Conservation (phyloP, 768 basidiomycete genomes). For the Russula griseocarnosa region DNA sequence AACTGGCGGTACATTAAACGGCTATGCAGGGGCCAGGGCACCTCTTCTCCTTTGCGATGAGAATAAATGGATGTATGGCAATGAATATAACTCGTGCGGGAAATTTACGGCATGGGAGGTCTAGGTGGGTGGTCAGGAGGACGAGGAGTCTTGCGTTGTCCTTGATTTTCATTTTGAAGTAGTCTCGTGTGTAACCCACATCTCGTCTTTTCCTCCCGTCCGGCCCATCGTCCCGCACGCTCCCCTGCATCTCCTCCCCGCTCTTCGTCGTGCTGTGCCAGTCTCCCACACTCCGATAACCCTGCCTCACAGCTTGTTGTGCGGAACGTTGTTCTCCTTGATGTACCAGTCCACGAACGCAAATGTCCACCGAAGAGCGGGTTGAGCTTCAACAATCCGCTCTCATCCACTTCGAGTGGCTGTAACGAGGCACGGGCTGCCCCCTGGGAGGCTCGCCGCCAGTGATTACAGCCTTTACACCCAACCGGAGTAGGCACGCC, state of each 20-base stretch:
- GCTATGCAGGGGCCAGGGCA: background rate
- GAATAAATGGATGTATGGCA: no score
- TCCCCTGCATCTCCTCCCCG: conserved; percentile 66
- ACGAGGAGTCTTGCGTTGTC: conserved; percentile 24
- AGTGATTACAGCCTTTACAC: conserved; percentile 87
- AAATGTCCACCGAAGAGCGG: conserved; percentile 89
- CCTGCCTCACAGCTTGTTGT: conserved; percentile 79
- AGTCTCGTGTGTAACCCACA: conserved; percentile 94
- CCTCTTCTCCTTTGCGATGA: background rate
- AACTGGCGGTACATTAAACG: conserved; percentile 14
- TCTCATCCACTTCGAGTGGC: conserved; percentile 86
- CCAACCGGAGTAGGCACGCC: conserved; percentile 76
- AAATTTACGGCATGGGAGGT: conserved; percentile 7
- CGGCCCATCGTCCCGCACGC: conserved; percentile 89
- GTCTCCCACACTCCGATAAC: conserved; percentile 94
- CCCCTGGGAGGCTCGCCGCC: conserved; percentile 91
- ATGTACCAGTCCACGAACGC: conserved; percentile 80
- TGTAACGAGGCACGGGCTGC: conserved; percentile 78
- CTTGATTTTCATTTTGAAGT: conserved; percentile 76
- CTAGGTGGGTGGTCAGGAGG: background rate
- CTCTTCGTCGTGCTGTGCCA: conserved; percentile 92
- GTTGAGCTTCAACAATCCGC: conserved; percentile 90
- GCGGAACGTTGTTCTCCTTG: conserved; percentile 74
- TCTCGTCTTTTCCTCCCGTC: conserved; percentile 80
- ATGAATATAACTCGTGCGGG: background rate